Evolutionary conservation across 1,284 basidiomycete genomes (phyloP).

Genomic region (Neonothopanus nambi): DNA sequence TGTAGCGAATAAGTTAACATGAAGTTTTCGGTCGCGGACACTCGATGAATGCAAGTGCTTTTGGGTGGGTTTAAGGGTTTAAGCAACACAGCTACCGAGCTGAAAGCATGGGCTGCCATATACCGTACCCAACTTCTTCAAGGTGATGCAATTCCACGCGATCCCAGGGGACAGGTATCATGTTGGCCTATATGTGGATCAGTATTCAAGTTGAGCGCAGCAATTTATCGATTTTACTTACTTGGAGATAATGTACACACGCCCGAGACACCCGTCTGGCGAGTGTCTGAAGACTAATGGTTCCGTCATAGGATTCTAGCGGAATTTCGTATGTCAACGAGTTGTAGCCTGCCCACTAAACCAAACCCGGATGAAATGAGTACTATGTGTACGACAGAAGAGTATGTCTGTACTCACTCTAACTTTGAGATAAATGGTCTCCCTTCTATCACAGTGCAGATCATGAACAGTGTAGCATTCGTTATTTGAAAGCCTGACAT

Average conservation of each 20-base stretch:
- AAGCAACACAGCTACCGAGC: no score
- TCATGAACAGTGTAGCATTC: slow-evolving; percentile 63
- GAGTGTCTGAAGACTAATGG: slow-evolving; percentile 64
- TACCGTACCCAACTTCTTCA: slow-evolving; percentile 66
- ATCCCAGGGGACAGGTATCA: slow-evolving; percentile 67
- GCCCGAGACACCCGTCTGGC: slow-evolving; percentile 69
- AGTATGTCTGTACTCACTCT: slow-evolving; percentile 41
- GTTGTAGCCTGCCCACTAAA: slow-evolving; percentile 69
- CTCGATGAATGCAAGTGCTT: no score
- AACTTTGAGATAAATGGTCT: slow-evolving; percentile 61
- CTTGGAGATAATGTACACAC: slow-evolving; percentile 75
- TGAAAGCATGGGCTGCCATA: slow-evolving; percentile 66
- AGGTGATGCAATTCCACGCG: slow-evolving; percentile 70
- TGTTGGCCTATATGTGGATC: slow-evolving; percentile 48
- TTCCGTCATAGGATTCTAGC: slow-evolving; percentile 64
- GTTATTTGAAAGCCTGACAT: slow-evolving; percentile 57
- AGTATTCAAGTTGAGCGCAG: slow-evolving; percentile 11
- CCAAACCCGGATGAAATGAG: neutral
- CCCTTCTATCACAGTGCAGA: slow-evolving; percentile 58
- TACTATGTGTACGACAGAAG: neutral
- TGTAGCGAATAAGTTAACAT: no score
- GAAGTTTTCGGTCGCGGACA: no score
- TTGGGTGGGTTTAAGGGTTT: no score
- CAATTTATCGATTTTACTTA: slow-evolving; percentile 27
- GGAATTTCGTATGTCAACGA: slow-evolving; percentile 77